Conservation (phyloP, 225 moss, liverwort and hornwort species). For the Marchantia paleacea region DNA sequence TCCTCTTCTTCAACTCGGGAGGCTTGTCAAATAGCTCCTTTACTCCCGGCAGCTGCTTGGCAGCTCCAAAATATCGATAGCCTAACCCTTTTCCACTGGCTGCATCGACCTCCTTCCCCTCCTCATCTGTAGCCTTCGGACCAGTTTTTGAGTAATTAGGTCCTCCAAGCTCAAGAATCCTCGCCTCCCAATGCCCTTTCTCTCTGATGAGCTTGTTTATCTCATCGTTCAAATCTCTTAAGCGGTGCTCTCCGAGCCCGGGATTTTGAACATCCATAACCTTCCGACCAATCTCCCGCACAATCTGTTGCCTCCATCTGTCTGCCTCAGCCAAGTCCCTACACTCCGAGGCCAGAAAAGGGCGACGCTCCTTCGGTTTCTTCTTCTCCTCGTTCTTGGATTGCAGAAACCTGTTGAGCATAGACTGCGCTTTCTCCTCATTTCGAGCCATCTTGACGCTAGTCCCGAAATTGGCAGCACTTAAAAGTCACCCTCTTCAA, state of each 20-base stretch:
- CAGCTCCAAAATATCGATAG: slow-evolving; percentile 93
- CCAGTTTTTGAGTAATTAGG: slow-evolving; percentile 91
- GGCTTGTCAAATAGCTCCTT: slow-evolving; percentile 90
- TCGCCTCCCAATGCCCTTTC: slow-evolving; percentile 95
- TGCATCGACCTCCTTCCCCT: slow-evolving; percentile 83
- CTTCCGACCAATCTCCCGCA: slow-evolving; percentile 95
- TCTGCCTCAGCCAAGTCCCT: slow-evolving; percentile 97
- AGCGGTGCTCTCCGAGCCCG: slow-evolving; percentile 89
- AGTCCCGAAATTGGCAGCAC: too few species aligned
- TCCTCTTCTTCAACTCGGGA: slow-evolving; percentile 83
- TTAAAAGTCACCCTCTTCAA: neutral
- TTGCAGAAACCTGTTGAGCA: slow-evolving; percentile 87
- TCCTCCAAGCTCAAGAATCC: slow-evolving; percentile 95
- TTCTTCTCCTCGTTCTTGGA: slow-evolving; percentile 99
- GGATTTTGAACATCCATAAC: slow-evolving; percentile 99
- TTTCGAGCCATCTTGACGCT: slow-evolving; percentile 71
- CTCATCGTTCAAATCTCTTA: slow-evolving; percentile 94
- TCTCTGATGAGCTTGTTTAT: slow-evolving; percentile 95
- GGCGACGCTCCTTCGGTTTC: slow-evolving; percentile 94
- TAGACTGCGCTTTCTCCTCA: slow-evolving; percentile 99
- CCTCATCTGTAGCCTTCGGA: slow-evolving; percentile 77
- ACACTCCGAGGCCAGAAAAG: slow-evolving; percentile 90
- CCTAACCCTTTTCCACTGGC: slow-evolving; percentile 97
- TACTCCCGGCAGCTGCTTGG: slow-evolving; percentile 94
- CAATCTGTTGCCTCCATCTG: slow-evolving; percentile 97